Evolutionary conservation across 1,284 basidiomycete genomes (phyloP), one percentile per base, ranked within the genome.

Genomic region (Trichosporon sp.): DNA sequence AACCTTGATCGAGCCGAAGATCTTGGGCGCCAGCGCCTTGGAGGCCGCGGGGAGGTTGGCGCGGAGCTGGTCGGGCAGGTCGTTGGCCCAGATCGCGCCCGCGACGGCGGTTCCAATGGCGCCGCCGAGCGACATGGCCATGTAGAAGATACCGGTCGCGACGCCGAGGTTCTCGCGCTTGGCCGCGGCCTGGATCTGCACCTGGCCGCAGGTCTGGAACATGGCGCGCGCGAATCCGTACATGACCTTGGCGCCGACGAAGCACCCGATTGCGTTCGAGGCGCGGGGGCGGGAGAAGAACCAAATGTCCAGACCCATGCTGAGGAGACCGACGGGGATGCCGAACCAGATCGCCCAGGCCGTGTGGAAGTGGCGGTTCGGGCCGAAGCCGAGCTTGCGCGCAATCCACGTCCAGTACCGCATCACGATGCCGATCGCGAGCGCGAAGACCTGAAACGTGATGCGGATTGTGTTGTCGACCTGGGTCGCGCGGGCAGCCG

Each of bases 81-180:
- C 71, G 31, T 71, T 71, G 26, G 46, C 51, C 73, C 73, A 74
- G 38, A 71, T 56, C 8, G 70, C 70, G 26, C 73, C 73, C 19
- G 73, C 73, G 11, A 71, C 65, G 38, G 73, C 73, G 8, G 71
- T 68, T 0, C 73, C 73, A 26, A 74, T 64, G 26, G 73, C 73
- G 26, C 73, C 73, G 16, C 73, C 73, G 4, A 71, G 51, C n/a
- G 73, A 74, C 70, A 71, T 71, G 68, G 73, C 73, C 61, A 71
- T 70, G 68, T 74, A 74, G 68, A 71, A 74, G 66, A 74, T 74
- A 51, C 73, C 73, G 16, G 73, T 74, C 5, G 73, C 73, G 56
- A 74, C 69, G 6, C 70, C 70, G 16, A 74, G 40, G n/a, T 74
- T 68, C 31, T 68, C 70, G 21, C 73, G 66, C 26, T 63, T 61